phyloP scores from a whole-genome alignment of 176 grass and related monocot species.

The Rhynchospora pubera region DNA sequence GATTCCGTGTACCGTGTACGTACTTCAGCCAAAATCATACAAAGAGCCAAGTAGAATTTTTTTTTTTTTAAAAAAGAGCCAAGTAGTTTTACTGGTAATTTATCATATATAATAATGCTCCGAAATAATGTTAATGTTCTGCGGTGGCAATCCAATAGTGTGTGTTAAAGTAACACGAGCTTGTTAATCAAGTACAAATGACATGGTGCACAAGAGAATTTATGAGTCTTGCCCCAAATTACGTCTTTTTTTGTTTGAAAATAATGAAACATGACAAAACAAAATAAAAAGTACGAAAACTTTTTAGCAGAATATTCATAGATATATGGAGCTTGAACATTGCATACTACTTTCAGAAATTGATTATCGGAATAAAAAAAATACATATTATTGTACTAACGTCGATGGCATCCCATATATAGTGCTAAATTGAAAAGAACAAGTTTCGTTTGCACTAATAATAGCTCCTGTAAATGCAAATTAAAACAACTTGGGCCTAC shows the following conservation, averaged over 20 bases:
- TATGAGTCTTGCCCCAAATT: too few relatives aligned
- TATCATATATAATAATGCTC: background rate
- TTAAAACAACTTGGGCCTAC: background rate
- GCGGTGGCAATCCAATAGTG: background rate
- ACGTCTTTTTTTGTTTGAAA: too few relatives aligned
- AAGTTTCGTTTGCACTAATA: background rate
- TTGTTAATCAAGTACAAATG: background rate
- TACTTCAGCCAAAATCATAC: background rate
- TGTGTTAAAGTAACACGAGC: background rate
- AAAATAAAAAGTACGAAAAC: background rate
- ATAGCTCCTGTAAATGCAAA: background rate
- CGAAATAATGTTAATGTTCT: background rate
- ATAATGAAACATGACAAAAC: background rate
- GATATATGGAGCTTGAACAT: background rate
- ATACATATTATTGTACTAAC: background rate
- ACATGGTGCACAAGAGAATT: background rate
- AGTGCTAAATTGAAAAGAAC: background rate
- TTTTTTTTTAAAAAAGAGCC: too few relatives aligned
- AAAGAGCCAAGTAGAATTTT: background rate
- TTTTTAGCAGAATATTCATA: background rate
- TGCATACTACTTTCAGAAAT: background rate
- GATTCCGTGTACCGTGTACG: background rate
- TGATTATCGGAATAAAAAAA: background rate
- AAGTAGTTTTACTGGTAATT: too few relatives aligned
- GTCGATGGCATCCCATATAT: background rate